A percentile compares a stretch with the other conserved stretches of the same genome.
phyloP scores from a whole-genome alignment of 148 eudicot species.

The Silene uniflora region DNA sequence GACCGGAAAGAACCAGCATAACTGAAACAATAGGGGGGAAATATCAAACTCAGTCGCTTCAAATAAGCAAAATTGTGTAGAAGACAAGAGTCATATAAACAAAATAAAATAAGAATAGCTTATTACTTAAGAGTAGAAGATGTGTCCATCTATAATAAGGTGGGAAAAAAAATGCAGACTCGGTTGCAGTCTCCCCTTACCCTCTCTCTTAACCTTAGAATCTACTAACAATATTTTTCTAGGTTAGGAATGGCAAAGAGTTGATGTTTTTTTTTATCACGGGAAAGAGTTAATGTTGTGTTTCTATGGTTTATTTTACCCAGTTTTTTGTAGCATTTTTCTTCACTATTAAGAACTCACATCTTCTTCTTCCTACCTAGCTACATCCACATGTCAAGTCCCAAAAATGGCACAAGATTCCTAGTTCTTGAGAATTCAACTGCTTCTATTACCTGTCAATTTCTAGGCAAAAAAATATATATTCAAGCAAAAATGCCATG shows the following conservation, averaged over 20 bases:
- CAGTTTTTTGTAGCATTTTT: too few species aligned
- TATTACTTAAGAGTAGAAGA: neutral
- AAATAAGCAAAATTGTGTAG: neutral
- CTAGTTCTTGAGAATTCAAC: too few species aligned
- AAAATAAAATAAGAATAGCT: slow-evolving; percentile 7
- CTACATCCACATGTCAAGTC: too few species aligned
- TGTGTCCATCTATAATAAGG: neutral
- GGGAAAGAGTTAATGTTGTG: too few species aligned
- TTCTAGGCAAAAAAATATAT: too few species aligned
- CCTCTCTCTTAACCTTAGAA: neutral
- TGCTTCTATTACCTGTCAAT: too few species aligned
- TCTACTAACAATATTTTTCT: neutral
- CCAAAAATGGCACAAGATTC: too few species aligned
- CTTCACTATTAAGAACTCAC: too few species aligned
- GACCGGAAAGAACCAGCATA: slow-evolving; percentile 90
- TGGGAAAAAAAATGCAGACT: neutral
- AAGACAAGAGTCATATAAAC: neutral
- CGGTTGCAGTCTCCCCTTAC: neutral
- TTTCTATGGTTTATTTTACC: too few species aligned
- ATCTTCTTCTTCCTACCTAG: too few species aligned
- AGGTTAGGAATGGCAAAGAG: neutral
- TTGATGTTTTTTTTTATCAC: neutral
- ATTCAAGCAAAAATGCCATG: too few species aligned
- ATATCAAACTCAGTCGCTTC: neutral
- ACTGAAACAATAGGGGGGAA: slow-evolving; percentile 42